phyloP scores from a whole-genome alignment of 176 grass and related monocot species.

The Zoysia japonica region DNA sequence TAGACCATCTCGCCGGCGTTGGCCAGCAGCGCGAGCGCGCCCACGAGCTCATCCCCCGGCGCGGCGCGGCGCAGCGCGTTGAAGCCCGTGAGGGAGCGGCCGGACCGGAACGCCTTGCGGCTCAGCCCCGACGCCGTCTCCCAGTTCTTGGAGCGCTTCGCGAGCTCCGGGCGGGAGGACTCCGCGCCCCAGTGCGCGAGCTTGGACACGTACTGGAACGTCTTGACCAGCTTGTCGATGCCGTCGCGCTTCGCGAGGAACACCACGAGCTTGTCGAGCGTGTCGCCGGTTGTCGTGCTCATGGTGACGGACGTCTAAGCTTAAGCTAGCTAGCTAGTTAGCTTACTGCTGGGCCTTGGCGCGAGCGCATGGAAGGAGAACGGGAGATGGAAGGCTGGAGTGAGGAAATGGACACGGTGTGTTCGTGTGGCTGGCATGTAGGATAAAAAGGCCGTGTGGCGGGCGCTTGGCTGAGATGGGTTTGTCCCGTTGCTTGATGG shows the following conservation, averaged over 20 bases:
- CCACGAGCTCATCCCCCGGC: constrained; percentile 46
- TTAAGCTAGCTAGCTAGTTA: background rate
- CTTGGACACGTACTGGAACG: constrained; percentile 98
- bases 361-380: background rate
- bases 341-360: background rate
- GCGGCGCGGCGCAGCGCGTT: constrained; percentile 63
- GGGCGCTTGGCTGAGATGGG: constrained; percentile 40
- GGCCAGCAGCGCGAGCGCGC: constrained; percentile 66
- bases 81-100: constrained; percentile 78
- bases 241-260: constrained; percentile 98
- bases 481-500: constrained; percentile 31
- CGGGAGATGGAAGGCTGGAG: background rate
- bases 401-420: constrained; percentile 3
- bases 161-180: constrained; percentile 49
- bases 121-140: constrained; percentile 87
- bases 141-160: constrained; percentile 83
- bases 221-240: constrained; percentile 99
- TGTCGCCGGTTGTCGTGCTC: constrained; percentile 68
- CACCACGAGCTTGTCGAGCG: constrained; percentile 92
- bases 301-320: constrained; percentile 22
- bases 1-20: constrained; percentile 99
- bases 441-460: constrained; percentile 43
- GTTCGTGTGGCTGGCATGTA: constrained; percentile 16
- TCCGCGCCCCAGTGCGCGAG: constrained; percentile 74
- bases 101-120: constrained; percentile 90